Evolutionary conservation across 1,284 basidiomycete genomes (phyloP).

Genomic region (Trichosporon ovoides): DNA sequence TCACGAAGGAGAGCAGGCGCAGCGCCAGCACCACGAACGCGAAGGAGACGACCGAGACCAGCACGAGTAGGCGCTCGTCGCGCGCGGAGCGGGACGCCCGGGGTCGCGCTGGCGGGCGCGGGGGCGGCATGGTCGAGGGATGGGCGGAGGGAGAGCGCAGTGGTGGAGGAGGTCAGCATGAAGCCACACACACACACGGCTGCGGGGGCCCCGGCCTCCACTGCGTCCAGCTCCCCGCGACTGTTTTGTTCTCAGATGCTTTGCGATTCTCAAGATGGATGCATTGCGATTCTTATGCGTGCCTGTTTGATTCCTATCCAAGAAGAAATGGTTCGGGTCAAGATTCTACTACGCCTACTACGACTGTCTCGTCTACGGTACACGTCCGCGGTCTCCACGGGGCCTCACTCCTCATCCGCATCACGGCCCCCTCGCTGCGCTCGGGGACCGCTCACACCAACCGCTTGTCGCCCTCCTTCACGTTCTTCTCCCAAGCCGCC

Average conservation of each 20-base stretch:
- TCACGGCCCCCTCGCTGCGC: background rate
- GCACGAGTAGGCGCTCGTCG: background rate
- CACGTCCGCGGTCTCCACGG: too few species aligned
- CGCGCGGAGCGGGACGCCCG: background rate
- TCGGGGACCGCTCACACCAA: background rate
- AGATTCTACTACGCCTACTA: too few species aligned
- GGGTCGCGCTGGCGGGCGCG: background rate
- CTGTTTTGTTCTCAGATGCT: too few species aligned
- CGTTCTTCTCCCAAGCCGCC: background rate
- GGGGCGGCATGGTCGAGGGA: background rate
- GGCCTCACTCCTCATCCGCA: too few species aligned
- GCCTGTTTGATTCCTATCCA: too few species aligned
- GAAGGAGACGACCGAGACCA: too few species aligned
- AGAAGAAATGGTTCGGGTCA: too few species aligned
- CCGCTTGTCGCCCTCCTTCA: background rate
- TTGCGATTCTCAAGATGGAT: too few species aligned
- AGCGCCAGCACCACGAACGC: background rate
- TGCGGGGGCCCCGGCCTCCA: background rate
- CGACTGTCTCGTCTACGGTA: too few species aligned
- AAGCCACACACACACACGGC: background rate
- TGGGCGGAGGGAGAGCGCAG: background rate
- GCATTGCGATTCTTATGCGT: too few species aligned
- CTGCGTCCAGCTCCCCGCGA: too few species aligned
- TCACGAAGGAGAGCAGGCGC: conserved; percentile 6
- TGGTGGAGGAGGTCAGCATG: too few species aligned